These are phyloP conservation scores for Sporothrix pseudoabietina DNA, from an alignment of 2,329 filamentous ascomycete species.

Conservation along the genomic window DNA sequence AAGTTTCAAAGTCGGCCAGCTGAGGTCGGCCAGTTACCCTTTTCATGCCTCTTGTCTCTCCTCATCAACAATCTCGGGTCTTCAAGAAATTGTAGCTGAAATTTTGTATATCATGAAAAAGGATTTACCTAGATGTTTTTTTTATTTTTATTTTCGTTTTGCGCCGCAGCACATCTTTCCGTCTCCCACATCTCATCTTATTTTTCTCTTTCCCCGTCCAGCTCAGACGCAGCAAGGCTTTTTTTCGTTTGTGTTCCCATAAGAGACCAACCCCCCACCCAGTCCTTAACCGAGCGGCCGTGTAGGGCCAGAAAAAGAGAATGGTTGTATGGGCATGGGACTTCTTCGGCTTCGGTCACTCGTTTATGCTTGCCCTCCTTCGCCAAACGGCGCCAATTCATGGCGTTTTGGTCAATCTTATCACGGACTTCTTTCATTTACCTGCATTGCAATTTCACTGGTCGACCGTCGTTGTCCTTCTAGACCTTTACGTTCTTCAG, in stretches of 20 bases:
- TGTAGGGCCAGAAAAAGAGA: background rate
- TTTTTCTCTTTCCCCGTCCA: background rate
- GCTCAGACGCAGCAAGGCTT: background rate
- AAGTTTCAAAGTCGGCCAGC: background rate
- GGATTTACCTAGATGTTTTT: background rate
- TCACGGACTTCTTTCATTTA: background rate
- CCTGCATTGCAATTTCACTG: background rate
- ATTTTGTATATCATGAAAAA: slow-evolving; percentile 9
- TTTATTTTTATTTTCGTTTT: background rate
- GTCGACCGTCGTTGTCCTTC: slow-evolving; percentile 4
- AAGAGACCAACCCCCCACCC: background rate
- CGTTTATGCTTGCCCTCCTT: slow-evolving; percentile 22
- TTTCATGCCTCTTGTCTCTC: background rate
- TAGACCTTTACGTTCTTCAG: slow-evolving; percentile 39
- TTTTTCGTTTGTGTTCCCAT: background rate
- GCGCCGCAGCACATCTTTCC: background rate
- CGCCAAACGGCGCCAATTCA: slow-evolving; percentile 21
- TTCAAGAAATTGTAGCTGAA: background rate
- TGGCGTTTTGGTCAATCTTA: background rate
- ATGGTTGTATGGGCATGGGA: background rate
- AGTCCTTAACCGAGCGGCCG: background rate
- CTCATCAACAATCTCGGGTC: background rate
- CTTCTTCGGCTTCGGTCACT: slow-evolving; percentile 23
- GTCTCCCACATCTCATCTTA: background rate
- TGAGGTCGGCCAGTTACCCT: background rate